These are phyloP conservation scores for Wickerhamomyces kurtzmanii DNA, from an alignment of 805 yeast genomes.

Conservation along the genomic window DNA sequence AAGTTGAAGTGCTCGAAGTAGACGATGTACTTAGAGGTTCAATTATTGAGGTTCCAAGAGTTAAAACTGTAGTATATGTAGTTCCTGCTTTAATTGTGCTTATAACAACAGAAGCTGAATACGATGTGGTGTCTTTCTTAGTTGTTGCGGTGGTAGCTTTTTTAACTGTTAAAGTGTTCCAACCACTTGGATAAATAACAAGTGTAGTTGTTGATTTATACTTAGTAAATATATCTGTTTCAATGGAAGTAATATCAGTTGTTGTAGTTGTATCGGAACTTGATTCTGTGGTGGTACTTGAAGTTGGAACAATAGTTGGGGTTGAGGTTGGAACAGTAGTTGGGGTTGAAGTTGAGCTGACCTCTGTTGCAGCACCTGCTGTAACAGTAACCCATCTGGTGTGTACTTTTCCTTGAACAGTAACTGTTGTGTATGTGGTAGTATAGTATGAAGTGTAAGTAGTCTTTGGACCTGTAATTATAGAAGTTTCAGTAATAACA, in stretches of 20 bases:
- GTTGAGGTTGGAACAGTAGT: neutral
- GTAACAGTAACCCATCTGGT: constrained; percentile 17
- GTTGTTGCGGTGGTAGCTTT: neutral
- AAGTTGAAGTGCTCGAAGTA: neutral
- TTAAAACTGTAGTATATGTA: constrained; percentile 3
- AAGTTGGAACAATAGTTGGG: neutral
- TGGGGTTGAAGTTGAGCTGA: constrained; percentile 1
- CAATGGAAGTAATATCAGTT: constrained; percentile 3
- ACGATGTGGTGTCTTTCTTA: constrained; percentile 1
- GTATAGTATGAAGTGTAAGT: constrained; percentile 13
- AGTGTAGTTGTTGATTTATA: constrained; percentile 2
- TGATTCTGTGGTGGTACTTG: constrained; percentile 1
- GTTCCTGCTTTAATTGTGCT: constrained; percentile 1
- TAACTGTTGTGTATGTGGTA: constrained; percentile 10
- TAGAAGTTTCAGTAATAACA: constrained; percentile 9
- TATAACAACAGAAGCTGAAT: constrained; percentile 7
- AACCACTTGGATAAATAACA: constrained; percentile 1
- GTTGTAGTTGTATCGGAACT: constrained; percentile 2
- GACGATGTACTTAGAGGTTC: neutral
- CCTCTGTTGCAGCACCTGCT: constrained; percentile 7
- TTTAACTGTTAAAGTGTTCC: neutral
- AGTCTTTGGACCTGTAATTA: constrained; percentile 2
- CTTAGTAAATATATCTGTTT: no score
- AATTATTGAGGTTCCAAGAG: no score
- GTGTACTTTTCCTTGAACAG: constrained; percentile 12